Evolutionary conservation across 2,329 filamentous ascomycete genomes (phyloP), one percentile per base, ranked within the genome.

Genomic region (Diaporthe amygdali): DNA sequence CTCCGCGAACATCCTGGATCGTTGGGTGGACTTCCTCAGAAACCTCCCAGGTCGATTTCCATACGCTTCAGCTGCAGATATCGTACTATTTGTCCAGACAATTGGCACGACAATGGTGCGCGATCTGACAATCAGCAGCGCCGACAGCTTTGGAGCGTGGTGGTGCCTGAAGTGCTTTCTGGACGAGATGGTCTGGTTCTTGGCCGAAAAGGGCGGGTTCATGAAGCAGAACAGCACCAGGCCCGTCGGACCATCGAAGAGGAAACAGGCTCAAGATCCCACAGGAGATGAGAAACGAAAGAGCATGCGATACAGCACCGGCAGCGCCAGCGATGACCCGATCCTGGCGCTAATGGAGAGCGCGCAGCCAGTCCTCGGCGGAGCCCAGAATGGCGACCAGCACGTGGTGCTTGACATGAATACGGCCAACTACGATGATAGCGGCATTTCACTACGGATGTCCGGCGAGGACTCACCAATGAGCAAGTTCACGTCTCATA

Each of bases 81-180:
- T 97, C 70, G 89, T 96, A 12, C 92, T 92, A 82, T 94, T 91
- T 74, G 91, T 96, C 49, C 92, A 94, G 76, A 88, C 91, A 30
- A 85, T 96, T 27, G 92, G 93, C 15, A 94, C 92, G 9, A 91
- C 93, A 25, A 92, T 94, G 22, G 90, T 96, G 84, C 88, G 94
- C 68, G 94, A 97, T 76, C 88, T 97, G 70, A 96, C 94, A 0
- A 91, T 96, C 64, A 87, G 90, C 49, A 91, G 93, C 74, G 93
- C 92, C 22, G 90, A 92, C 78, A 95, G 93, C 77, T 97, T 96
- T 78, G 92, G 93, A n/a, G 92, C 93, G 7, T 97, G 94, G 94
- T 96, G 94, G 94, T 93, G 98, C 71, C 95, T 95, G 4, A 97
- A 98, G 80, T 95, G 96, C 71, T 98, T 96, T 87, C 89, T 98